phyloP scores from a whole-genome alignment of 768 basidiomycete species.

The Lentinula edodes region DNA sequence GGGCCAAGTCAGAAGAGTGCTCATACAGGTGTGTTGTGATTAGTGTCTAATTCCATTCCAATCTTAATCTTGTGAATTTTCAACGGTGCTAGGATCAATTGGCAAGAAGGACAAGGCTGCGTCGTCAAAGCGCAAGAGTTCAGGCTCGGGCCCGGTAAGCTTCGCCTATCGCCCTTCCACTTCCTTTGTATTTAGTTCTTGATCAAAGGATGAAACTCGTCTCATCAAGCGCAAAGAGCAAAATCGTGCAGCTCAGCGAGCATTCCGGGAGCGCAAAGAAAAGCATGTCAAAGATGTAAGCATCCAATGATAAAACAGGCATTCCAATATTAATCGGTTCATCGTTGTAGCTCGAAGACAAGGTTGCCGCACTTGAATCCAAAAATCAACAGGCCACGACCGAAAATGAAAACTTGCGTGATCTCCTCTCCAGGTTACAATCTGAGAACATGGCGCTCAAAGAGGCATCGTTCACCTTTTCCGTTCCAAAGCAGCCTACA shows the following conservation, averaged over 20 bases:
- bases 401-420: slow-evolving; percentile 88
- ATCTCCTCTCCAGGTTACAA: slow-evolving; percentile 78
- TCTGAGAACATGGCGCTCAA: slow-evolving; percentile 83
- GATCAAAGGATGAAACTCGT: slow-evolving; percentile 59
- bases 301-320: slow-evolving; percentile 12
- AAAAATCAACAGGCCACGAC: slow-evolving; percentile 66
- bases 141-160: slow-evolving; percentile 24
- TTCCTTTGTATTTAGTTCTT: slow-evolving; percentile 4
- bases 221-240: slow-evolving; percentile 92
- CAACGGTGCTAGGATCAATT: slow-evolving; percentile 8
- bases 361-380: slow-evolving; percentile 80
- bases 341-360: slow-evolving; percentile 72
- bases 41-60: neutral
- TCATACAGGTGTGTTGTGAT: slow-evolving; percentile 46
- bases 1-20: slow-evolving; percentile 64
- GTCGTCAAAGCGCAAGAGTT: slow-evolving; percentile 29
- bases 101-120: slow-evolving; percentile 13
- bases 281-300: slow-evolving; percentile 95
- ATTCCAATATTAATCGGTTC: neutral
- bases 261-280: slow-evolving; percentile 96
- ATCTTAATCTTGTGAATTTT: neutral
- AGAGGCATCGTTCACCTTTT: slow-evolving; percentile 79
- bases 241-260: slow-evolving; percentile 94
- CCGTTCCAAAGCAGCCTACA: slow-evolving; percentile 45
- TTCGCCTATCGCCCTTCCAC: neutral